phyloP scores from a whole-genome alignment of 2,329 filamentous ascomycete species.

The Epichloe gansuensis region DNA sequence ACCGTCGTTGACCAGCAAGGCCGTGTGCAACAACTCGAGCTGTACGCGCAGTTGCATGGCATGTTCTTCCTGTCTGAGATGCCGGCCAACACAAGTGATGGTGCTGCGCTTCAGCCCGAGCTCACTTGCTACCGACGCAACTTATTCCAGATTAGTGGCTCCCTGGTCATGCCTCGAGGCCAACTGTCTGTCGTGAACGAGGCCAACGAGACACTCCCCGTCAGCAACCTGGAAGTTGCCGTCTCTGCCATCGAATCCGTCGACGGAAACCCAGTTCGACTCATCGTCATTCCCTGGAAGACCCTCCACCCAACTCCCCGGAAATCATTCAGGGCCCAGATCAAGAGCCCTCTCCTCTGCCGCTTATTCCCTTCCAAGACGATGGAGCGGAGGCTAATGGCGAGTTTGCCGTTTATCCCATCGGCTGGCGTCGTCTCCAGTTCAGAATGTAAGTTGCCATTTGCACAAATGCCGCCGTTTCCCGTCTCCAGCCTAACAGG shows the following conservation, averaged over 20 bases:
- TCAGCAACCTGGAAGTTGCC: conserved; percentile 71
- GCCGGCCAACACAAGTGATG: conserved; percentile 49
- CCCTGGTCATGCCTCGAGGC: conserved; percentile 66
- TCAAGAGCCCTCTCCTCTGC: conserved; percentile 76
- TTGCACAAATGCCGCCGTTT: conserved; percentile 15
- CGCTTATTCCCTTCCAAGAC: conserved; percentile 56
- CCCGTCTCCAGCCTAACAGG: neutral
- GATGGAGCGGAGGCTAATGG: conserved; percentile 50
- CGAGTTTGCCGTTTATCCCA: conserved; percentile 81
- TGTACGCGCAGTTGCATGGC: conserved; percentile 66
- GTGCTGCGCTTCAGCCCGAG: conserved; percentile 56
- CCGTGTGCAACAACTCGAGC: conserved; percentile 47
- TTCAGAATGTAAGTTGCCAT: conserved; percentile 63
- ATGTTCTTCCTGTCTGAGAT: conserved; percentile 85
- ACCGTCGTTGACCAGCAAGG: conserved; percentile 48
- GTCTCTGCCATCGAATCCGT: conserved; percentile 92
- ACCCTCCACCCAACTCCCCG: conserved; percentile 69
- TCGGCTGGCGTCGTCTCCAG: conserved; percentile 87
- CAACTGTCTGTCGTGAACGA: conserved; percentile 74
- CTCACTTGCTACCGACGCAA: conserved; percentile 93
- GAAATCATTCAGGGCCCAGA: conserved; percentile 54
- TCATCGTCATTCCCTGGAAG: conserved; percentile 97
- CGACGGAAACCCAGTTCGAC: conserved; percentile 79
- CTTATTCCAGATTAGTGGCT: conserved; percentile 90
- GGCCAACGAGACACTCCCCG: conserved; percentile 70